Percentiles rank a stretch among this genome's conserved stretches.
Conservation (phyloP, 1,139 yeast species). For the Lodderomyces theae region DNA sequence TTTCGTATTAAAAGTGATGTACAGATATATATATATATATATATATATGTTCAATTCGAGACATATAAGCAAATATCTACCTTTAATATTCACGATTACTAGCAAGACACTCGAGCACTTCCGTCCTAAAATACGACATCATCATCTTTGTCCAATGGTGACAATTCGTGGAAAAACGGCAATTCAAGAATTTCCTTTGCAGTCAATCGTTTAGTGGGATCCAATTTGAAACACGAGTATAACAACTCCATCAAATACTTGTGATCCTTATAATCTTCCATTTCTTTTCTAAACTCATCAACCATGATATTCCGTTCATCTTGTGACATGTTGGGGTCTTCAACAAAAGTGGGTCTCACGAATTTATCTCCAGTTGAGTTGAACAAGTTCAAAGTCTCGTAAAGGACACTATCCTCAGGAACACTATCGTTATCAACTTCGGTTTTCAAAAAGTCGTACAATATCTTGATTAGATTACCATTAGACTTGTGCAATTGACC, state of each 20-base stretch:
- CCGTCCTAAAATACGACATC: slow-evolving; percentile 18
- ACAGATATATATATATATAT: too few relatives aligned
- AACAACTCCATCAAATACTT: slow-evolving; percentile 52
- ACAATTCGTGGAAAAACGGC: slow-evolving; percentile 51
- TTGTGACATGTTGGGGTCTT: background rate
- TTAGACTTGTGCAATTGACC: slow-evolving; percentile 17
- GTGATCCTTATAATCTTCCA: slow-evolving; percentile 38
- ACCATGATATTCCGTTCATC: slow-evolving; percentile 9
- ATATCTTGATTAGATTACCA: slow-evolving; percentile 34
- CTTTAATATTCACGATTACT: too few relatives aligned
- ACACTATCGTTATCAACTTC: slow-evolving; percentile 37
- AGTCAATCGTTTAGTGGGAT: slow-evolving; percentile 51
- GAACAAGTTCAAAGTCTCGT: slow-evolving; percentile 36
- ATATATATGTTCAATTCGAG: background rate
- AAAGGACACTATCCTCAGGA: slow-evolving; percentile 39
- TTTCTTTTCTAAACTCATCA: slow-evolving; percentile 12
- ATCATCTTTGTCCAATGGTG: slow-evolving; percentile 18
- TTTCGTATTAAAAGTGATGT: too few relatives aligned
- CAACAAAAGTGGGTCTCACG: slow-evolving; percentile 20
- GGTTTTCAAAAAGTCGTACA: slow-evolving; percentile 28
- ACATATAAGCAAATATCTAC: slow-evolving; percentile 4
- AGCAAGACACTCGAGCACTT: too few relatives aligned
- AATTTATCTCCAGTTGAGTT: slow-evolving; percentile 26
- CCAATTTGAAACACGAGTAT: slow-evolving; percentile 52
- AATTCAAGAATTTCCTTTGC: slow-evolving; percentile 57